These are phyloP conservation scores for Fusarium armeniacum DNA, from an alignment of 2,329 filamentous ascomycete genomes.

Conservation along the genomic window DNA sequence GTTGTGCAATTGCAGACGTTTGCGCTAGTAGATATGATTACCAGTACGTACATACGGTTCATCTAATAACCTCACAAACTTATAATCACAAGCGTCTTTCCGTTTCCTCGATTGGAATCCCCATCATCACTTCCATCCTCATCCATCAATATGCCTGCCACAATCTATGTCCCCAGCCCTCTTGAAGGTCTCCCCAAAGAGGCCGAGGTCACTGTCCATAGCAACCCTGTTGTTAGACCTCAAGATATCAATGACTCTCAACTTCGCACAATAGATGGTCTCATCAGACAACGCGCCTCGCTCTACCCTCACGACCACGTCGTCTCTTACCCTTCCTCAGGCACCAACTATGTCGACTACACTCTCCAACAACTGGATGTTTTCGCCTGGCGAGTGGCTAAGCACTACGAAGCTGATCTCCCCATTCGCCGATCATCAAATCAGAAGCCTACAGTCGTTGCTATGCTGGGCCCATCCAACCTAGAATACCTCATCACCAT, in stretches of 20 bases:
- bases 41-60: too few species aligned
- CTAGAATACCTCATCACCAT: conserved; percentile 68
- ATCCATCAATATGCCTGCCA: conserved; percentile 3
- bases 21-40: too few species aligned
- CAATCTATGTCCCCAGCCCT: background rate
- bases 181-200: background rate
- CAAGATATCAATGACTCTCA: conserved; percentile 1
- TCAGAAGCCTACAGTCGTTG: conserved; percentile 54
- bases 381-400: conserved; percentile 6
- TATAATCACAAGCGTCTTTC: background rate
- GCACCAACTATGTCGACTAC: background rate
- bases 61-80: too few species aligned
- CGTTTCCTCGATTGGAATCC: too few species aligned
- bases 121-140: background rate
- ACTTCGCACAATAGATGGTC: conserved; percentile 3
- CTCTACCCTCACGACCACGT: conserved; percentile 2
- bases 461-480: conserved; percentile 64
- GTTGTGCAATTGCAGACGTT: too few species aligned
- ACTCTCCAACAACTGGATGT: conserved; percentile 7
- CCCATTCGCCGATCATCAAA: conserved; percentile 1
- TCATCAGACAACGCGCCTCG: background rate
- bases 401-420: background rate
- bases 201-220: background rate
- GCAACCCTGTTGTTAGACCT: background rate
- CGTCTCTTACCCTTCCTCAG: background rate